Conservation (phyloP, 768 basidiomycete genomes). For the Mycena galericulata region DNA sequence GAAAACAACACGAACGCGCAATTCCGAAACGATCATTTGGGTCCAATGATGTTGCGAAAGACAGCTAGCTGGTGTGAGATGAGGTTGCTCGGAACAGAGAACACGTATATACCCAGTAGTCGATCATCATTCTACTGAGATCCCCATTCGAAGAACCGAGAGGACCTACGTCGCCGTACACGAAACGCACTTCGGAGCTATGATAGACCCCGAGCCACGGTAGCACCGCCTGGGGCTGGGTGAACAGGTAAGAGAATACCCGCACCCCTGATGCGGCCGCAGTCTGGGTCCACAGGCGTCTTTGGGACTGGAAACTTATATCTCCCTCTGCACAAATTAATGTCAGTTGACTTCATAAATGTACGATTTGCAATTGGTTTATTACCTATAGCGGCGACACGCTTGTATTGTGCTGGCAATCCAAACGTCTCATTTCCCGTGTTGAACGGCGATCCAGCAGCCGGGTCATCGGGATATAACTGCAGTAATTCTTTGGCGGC, state of each 20-base stretch:
- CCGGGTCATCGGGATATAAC: slow-evolving; percentile 56
- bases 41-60: slow-evolving; percentile 52
- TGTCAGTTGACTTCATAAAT: no score
- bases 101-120: slow-evolving; percentile 50
- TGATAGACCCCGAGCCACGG: slow-evolving; percentile 49
- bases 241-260: slow-evolving; percentile 58
- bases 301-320: slow-evolving; percentile 51
- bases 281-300: slow-evolving; percentile 54
- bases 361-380: neutral
- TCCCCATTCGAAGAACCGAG: slow-evolving; percentile 26
- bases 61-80: slow-evolving; percentile 26
- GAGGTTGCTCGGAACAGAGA: neutral
- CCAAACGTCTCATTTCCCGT: slow-evolving; percentile 57
- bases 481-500: slow-evolving; percentile 44
- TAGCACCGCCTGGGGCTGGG: slow-evolving; percentile 46
- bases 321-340: slow-evolving; percentile 47
- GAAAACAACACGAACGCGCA: slow-evolving; percentile 38
- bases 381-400: slow-evolving; percentile 45
- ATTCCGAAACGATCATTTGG: slow-evolving; percentile 53
- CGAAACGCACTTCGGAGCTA: slow-evolving; percentile 48
- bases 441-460: slow-evolving; percentile 54
- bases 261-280: slow-evolving; percentile 52
- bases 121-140: slow-evolving; percentile 49
- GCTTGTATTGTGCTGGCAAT: slow-evolving; percentile 47
- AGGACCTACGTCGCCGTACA: slow-evolving; percentile 47